Evolutionary conservation across 352 stramenopile species (phyloP), one percentile per base, ranked within the genome.

Genomic region (Thalassiosira delicatula): DNA sequence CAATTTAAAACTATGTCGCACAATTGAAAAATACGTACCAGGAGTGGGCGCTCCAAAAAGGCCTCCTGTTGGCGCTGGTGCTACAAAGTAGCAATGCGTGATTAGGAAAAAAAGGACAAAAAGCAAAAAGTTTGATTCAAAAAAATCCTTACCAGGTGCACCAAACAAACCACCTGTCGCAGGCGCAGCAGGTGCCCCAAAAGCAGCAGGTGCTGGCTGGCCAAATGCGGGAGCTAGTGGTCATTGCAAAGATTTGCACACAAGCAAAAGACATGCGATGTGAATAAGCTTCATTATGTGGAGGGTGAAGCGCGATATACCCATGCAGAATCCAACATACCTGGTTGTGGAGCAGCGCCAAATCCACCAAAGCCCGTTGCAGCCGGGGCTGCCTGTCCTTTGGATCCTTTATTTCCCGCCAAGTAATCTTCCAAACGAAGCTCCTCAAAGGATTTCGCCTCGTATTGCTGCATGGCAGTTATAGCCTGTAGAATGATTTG

Each of bases 391-490:
- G 51, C 60, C 33, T 84, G 73, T 27, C 76, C 71, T 61, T 79
- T 63, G 2, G 54, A 81, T 74, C 88, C 88, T 57, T 88, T 90
- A 66, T 93, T 94, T 1, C 88, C 90, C 27, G 84, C 79, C 70
- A 71, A 59, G 83, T 94, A 94, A 86, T 95, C 92, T 73, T 95
- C 90, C 29, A 93, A 86, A 23, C 92, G 76, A 19, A 95, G 80
- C 78, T 95, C 91, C 85, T 95, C 91, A 79, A 93, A 92, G 14
- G 75, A 89, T 75, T 95, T 94, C 7, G 85, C 77, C 59, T 92
- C 89, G 56, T 94, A 95, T 57, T 86, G 77, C 33, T 79, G 79
- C 91, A 94, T 94, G 23, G 86, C 90, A 2, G 90, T 90, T 44
- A 95, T 94, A 19, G 90, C 86, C 59, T 93, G 86, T 37, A 95